A percentile compares a stretch with the other conserved stretches of the same genome.
These are phyloP conservation scores for Eimeria necatrix DNA, from an alignment of 169 alveolate genomes.

Conservation along the genomic window DNA sequence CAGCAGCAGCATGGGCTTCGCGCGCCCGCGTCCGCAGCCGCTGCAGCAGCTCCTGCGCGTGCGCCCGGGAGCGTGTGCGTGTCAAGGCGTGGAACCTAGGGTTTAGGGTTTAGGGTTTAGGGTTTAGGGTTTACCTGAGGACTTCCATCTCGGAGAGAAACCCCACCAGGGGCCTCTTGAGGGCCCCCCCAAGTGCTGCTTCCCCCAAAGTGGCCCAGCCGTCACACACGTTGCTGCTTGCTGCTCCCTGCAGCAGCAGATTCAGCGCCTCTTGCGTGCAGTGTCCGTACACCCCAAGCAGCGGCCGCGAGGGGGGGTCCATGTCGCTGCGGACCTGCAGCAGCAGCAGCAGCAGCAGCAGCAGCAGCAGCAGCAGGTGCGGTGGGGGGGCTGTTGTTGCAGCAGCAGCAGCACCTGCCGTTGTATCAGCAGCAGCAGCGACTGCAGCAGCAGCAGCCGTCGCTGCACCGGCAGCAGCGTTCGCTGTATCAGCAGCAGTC, in stretches of 20 bases:
- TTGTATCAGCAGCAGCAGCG: neutral
- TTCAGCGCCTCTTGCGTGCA: slow-evolving; percentile 82
- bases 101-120: neutral
- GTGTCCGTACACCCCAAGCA: slow-evolving; percentile 84
- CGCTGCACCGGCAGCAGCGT: neutral
- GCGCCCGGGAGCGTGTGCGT: neutral
- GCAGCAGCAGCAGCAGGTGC: slow-evolving; percentile 54
- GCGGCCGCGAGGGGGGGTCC: slow-evolving; percentile 38
- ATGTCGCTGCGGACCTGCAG: slow-evolving; percentile 1
- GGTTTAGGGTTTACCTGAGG: neutral
- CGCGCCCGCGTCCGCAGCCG: neutral
- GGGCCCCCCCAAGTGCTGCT: slow-evolving; percentile 77
- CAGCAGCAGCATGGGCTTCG: neutral
- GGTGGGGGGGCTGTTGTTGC: slow-evolving; percentile 83
- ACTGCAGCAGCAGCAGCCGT: neutral
- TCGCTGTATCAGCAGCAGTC: neutral
- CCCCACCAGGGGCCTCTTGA: slow-evolving; percentile 76
- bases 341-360: neutral
- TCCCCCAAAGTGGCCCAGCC: slow-evolving; percentile 80
- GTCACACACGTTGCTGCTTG: slow-evolving; percentile 82
- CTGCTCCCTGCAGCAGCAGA: neutral
- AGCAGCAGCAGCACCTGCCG: neutral
- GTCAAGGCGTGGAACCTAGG: too few species aligned
- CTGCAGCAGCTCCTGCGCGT: slow-evolving; percentile 9
- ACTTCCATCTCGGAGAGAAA: slow-evolving; percentile 69